Evolutionary conservation across 2,329 filamentous ascomycete species (phyloP).

Genomic region (Westerdykella aurantiaca): DNA sequence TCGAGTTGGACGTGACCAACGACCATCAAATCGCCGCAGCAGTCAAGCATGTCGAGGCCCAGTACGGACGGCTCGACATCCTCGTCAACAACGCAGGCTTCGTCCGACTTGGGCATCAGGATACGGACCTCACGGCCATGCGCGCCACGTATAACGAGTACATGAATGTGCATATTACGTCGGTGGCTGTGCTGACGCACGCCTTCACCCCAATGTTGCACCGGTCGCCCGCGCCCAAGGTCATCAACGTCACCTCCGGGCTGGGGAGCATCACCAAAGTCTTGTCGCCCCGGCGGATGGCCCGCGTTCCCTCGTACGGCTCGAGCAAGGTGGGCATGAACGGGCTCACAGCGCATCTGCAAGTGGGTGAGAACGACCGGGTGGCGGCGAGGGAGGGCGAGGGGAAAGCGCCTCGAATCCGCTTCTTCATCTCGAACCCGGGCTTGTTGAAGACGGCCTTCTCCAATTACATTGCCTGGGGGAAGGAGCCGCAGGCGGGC

Average conservation of each 20-base stretch:
- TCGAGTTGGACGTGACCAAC: conserved; percentile 34
- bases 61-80: conserved; percentile 58
- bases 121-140: no score
- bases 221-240: conserved; percentile 20
- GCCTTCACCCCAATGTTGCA: conserved; percentile 31
- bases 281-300: no score
- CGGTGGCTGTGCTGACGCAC: conserved; percentile 16
- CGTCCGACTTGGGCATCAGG: no score
- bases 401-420: no score
- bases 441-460: no score
- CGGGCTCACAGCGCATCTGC: conserved; percentile 23
- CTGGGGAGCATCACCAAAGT: conserved; percentile 28
- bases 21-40: conserved; percentile 32
- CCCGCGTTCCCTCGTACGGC: conserved; percentile 18
- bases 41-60: conserved; percentile 24
- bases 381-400: no score
- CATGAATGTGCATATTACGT: no score
- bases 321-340: conserved; percentile 34
- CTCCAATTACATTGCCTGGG: no score
- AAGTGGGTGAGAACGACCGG: no score
- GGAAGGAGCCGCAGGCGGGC: no score
- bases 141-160: no score
- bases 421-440: no score
- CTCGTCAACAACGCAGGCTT: conserved; percentile 80
- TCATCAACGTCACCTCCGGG: conserved; percentile 35